phyloP scores from a whole-genome alignment of 2,329 filamentous ascomycete species.

The Rhexocercosporidium sp. region DNA sequence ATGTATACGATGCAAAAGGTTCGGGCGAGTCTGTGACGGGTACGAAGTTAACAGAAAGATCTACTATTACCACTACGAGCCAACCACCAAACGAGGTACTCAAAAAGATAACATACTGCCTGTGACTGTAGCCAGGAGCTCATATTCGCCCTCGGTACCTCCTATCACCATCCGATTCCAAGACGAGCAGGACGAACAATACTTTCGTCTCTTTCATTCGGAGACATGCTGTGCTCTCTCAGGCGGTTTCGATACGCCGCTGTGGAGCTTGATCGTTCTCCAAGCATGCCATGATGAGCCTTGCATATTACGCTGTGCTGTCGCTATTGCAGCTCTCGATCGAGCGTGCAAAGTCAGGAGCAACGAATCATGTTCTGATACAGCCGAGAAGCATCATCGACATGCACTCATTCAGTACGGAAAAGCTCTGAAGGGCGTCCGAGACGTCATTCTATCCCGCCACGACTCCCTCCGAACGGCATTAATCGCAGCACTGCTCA shows the following conservation, averaged over 20 bases:
- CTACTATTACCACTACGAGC: neutral
- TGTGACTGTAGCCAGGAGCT: neutral
- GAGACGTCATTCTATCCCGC: slow-evolving; percentile 20
- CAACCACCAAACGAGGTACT: neutral
- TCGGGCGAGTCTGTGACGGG: slow-evolving; percentile 63
- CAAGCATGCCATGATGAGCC: slow-evolving; percentile 32
- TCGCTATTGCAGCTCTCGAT: slow-evolving; percentile 29
- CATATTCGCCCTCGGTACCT: neutral
- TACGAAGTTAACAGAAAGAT: slow-evolving; percentile 48
- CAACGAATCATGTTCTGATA: neutral
- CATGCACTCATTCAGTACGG: slow-evolving; percentile 32
- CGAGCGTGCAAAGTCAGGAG: slow-evolving; percentile 16
- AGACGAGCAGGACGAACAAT: slow-evolving; percentile 29
- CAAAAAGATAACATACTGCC: neutral
- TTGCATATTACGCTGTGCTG: slow-evolving; percentile 25
- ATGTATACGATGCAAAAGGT: slow-evolving; percentile 65
- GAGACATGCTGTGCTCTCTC: slow-evolving; percentile 27
- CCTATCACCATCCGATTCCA: slow-evolving; percentile 20
- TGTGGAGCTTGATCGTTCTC: slow-evolving; percentile 30
- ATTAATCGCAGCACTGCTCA: slow-evolving; percentile 35
- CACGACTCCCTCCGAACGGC: slow-evolving; percentile 29
- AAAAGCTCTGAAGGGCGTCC: slow-evolving; percentile 29
- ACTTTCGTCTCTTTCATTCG: slow-evolving; percentile 30
- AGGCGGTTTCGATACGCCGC: slow-evolving; percentile 24
- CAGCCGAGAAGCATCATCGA: slow-evolving; percentile 25